Percentiles rank a stretch among this genome's conserved stretches.
These are phyloP conservation scores for Pythium chondricola DNA, from an alignment of 352 stramenopile genomes.

Conservation along the genomic window DNA sequence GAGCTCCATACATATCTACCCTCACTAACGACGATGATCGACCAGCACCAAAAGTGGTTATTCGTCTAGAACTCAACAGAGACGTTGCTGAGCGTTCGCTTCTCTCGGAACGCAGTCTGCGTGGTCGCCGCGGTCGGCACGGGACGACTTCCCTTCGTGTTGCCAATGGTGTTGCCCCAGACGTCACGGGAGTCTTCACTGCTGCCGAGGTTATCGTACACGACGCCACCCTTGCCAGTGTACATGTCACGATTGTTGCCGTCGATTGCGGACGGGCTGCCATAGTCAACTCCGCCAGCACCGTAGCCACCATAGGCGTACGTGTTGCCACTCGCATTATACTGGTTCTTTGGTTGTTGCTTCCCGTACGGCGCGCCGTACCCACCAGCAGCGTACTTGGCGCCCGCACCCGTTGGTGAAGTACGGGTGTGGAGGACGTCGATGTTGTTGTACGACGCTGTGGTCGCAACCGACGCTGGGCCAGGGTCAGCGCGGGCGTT, in stretches of 20 bases:
- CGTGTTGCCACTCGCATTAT: background rate
- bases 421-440: slow-evolving; percentile 9
- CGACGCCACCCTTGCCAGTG: background rate
- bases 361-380: background rate
- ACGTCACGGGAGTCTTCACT: slow-evolving; percentile 15
- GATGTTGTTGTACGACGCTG: background rate
- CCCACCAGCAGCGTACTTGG: background rate
- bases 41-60: background rate
- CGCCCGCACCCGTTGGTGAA: background rate
- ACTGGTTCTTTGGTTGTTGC: background rate
- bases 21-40: background rate
- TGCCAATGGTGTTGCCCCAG: slow-evolving; percentile 6
- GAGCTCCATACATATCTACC: too few species aligned
- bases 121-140: slow-evolving; percentile 9
- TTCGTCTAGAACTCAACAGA: slow-evolving; percentile 21
- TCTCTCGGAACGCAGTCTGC: background rate
- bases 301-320: slow-evolving; percentile 1
- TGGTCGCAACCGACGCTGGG: too few species aligned
- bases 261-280: slow-evolving; percentile 40
- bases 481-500: background rate
- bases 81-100: slow-evolving; percentile 20
- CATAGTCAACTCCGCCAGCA: slow-evolving; percentile 32
- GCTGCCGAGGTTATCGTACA: slow-evolving; percentile 12
- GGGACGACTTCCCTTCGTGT: background rate
- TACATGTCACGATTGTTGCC: slow-evolving; percentile 11